Base-by-base conservation (phyloP, 352 stramenopile genomes). In the Elongisporangium undulatum region DNA sequence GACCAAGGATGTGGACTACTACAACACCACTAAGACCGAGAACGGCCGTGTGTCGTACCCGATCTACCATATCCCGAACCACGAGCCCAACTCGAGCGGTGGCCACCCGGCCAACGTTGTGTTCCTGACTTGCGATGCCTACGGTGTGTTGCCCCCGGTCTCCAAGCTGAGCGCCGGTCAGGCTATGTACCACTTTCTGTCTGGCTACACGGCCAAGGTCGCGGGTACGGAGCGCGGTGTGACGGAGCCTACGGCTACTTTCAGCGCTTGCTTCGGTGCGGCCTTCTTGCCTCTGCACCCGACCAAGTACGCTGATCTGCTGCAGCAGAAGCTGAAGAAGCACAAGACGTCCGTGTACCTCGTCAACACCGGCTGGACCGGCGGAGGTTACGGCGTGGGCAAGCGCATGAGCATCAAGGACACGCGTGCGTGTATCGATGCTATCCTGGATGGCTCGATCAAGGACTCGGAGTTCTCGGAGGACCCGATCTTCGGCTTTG, bases 181-280 rank as follows among this genome's bases (percentile, higher is more conserved):
- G 82, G 96, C 97, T 59, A 98, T 98, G 92, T 99, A 99, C 76
- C 96, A 99, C 74, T 99, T 99, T 77, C 80, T 99, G 49, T 98
- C 86, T 48, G 97, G 97, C 51, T 99, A 99, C 82, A 99, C 97
- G 20, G 97, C 96, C 58, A 99, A 99, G 80, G 97, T 99, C 61
- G 97, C 97, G 29, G 97, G 97, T 62, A 99, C 97, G 26, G 97
- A 99, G 77, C 87, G 96, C 61, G 97, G 97, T 52, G 85, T 99
- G 52, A 98, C 85, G 41, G 95, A 99, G 72, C 97, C 97, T 19
- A 86, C 78, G 53, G 87, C 97, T 17, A 99, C 93, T 38, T 99
- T 99, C 78, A 97, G 79, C 56, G 88, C 97, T 15, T 99, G 97
- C 77, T 99, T 99, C 74, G 97, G 97, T 57, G 96, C 94, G 22